Percentiles rank a stretch among this genome's conserved stretches.
Evolutionary conservation across 164 flowering plant genomes (phyloP).

Genomic region (Stephania japonica): DNA sequence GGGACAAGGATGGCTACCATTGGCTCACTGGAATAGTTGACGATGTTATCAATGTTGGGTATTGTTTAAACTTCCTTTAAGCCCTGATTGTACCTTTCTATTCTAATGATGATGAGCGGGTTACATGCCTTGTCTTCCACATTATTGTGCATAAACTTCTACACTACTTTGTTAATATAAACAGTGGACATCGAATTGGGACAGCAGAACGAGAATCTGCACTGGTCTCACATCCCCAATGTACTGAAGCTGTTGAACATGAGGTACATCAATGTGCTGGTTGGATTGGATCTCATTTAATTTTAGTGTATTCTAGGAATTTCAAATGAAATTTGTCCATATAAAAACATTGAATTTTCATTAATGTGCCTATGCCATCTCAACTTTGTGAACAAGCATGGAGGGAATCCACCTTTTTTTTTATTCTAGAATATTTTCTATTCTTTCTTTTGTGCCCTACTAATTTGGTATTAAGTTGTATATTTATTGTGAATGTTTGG

Average conservation of each 20-base stretch:
- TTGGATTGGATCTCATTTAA: too few relatives aligned
- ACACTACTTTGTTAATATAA: not conserved
- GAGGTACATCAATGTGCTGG: conserved; percentile 69
- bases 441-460: too few relatives aligned
- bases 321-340: too few relatives aligned
- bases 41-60: conserved; percentile 99
- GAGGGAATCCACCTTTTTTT: too few relatives aligned
- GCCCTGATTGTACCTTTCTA: not conserved
- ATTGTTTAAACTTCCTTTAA: conserved; percentile 6
- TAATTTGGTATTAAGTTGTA: too few relatives aligned
- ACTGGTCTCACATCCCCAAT: conserved; percentile 91
- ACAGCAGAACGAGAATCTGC: conserved; percentile 99
- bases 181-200: conserved; percentile 99
- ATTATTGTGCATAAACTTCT: too few relatives aligned
- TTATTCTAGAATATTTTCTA: too few relatives aligned
- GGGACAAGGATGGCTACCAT: conserved; percentile 96
- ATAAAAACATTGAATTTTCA: too few relatives aligned
- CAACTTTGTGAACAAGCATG: too few relatives aligned
- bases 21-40: conserved; percentile 99
- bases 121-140: not conserved
- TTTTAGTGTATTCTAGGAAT: too few relatives aligned
- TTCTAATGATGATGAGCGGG: not conserved
- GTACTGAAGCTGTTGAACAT: conserved; percentile 99
- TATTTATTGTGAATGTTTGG: too few relatives aligned
- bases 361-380: too few relatives aligned